Evolutionary conservation across 2,329 filamentous ascomycete species (phyloP).

Genomic region (Podosphaera fusca): DNA sequence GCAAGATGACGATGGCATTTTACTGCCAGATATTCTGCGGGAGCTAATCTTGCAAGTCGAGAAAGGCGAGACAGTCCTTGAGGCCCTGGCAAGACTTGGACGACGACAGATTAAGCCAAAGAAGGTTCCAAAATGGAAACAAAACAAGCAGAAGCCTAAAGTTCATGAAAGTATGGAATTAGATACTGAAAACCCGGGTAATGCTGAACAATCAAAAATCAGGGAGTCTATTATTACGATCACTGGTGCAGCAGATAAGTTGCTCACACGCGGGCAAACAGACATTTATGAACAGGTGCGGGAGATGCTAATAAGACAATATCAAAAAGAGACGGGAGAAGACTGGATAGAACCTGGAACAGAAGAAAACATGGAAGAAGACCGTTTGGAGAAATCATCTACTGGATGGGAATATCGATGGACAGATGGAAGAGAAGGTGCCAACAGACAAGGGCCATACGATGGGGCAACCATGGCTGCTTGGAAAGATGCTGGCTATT

Average conservation of each 20-base stretch:
- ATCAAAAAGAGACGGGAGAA: slow-evolving; percentile 65
- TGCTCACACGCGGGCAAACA: slow-evolving; percentile 59
- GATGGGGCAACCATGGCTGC: slow-evolving; percentile 67
- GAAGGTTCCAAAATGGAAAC: slow-evolving; percentile 44
- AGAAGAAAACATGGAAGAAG: slow-evolving; percentile 13
- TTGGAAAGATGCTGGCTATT: slow-evolving; percentile 84
- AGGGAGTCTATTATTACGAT: slow-evolving; percentile 58
- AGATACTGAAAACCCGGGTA: slow-evolving; percentile 31
- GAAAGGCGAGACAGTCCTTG: slow-evolving; percentile 62
- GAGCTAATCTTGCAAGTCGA: slow-evolving; percentile 53
- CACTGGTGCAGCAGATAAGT: slow-evolving; percentile 71
- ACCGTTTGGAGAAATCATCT: slow-evolving; percentile 6
- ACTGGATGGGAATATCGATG: slow-evolving; percentile 78
- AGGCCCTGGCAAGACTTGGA: slow-evolving; percentile 64
- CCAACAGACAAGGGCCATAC: slow-evolving; percentile 64
- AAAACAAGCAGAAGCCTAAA: slow-evolving; percentile 44
- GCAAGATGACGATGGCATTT: slow-evolving; percentile 48
- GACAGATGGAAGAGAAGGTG: slow-evolving; percentile 68
- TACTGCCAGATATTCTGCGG: slow-evolving; percentile 51
- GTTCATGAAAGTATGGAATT: slow-evolving; percentile 43
- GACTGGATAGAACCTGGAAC: slow-evolving; percentile 44
- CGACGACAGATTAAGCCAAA: slow-evolving; percentile 38
- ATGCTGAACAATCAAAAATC: slow-evolving; percentile 45
- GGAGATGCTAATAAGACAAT: slow-evolving; percentile 64
- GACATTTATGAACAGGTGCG: slow-evolving; percentile 86